Evolutionary conservation across 169 alveolate genomes (phyloP).

Genomic region (Ophryocystis elektroscirrha): DNA sequence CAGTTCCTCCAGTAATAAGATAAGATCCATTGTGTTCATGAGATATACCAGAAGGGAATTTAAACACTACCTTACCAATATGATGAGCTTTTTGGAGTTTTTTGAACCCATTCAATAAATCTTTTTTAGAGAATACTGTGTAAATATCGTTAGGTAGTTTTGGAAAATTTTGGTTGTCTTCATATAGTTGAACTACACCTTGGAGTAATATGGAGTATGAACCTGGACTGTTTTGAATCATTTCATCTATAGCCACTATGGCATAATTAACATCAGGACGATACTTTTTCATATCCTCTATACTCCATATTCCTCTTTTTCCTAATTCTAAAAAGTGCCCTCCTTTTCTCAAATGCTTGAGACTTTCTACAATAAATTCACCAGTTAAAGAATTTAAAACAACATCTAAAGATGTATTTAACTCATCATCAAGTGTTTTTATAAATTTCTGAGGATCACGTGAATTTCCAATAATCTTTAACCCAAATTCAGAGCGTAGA

Average conservation of each 20-base stretch:
- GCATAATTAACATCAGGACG: constrained; percentile 5
- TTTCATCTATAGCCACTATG: constrained; percentile 3
- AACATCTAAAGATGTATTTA: background rate
- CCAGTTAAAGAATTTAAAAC: constrained; percentile 5
- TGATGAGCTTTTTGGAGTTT: constrained; percentile 20
- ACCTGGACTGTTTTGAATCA: constrained; percentile 4
- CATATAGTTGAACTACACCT: background rate
- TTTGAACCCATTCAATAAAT: constrained; percentile 10
- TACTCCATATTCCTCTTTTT: constrained; percentile 7
- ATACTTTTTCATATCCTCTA: background rate
- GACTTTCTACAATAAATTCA: constrained; percentile 6
- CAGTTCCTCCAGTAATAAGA: constrained; percentile 23
- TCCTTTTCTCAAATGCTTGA: constrained; percentile 3
- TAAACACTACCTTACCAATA: constrained; percentile 18
- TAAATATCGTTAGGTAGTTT: background rate
- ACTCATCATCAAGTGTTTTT: background rate
- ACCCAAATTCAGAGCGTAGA: constrained; percentile 19
- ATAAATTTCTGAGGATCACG: constrained; percentile 14
- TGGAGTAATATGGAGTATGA: constrained; percentile 1
- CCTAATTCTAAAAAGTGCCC: constrained; percentile 14
- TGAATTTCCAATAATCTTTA: constrained; percentile 18
- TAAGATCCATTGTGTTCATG: constrained; percentile 1
- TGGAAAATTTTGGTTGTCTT: background rate
- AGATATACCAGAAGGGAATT: constrained; percentile 6
- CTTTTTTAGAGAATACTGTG: background rate